Evolutionary conservation across 1,139 yeast species (phyloP), one percentile per base, ranked within the genome.

Genomic region (Blastobotrys apis): DNA sequence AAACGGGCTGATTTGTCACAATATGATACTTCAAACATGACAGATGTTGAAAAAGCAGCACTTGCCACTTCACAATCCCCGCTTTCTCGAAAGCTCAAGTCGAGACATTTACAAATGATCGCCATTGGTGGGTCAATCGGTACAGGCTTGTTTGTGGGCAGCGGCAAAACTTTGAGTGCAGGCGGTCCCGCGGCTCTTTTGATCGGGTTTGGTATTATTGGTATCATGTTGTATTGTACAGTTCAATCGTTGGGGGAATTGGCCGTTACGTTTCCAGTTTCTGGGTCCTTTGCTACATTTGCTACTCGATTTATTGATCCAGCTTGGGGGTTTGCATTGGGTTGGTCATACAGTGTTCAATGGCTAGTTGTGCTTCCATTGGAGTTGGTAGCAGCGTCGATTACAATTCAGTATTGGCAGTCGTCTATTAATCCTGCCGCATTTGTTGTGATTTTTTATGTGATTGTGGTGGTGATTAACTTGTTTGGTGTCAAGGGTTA

Each of bases 101-200:
- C 67, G 41, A 68, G 82, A 44, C 84, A 78, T 53, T 41, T 52
- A 70, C 76, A 80, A 55, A 76, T 82, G 82, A 84, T 87, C 51
- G 85, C 94, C 32, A 72, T 86, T 41, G 95, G 94, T 16, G 85
- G 94, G 17, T 83, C 90, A 53, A 82, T 86, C 46, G 95, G 95
- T 66, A 80, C 86, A 1, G 87, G 87, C 34, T 66, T 81, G 51
- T 78, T 81, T 54, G 81, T 87, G 34, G 95, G 95, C 47, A 75
- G 84, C 20, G 95, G 94, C 39, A 67, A 72, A 15, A 77, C 88
- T 1, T 69, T 85, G 54, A 63, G 68, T 39, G 69, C 74, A 26
- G 94, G 94, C 45, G 95, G 96, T 26, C 94, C 94, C 2, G 92
- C 84, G 3, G 84, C 85, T 44, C 63, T 85, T 38, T 85, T 88